phyloP scores from a whole-genome alignment of 768 basidiomycete genomes.

The Phylloporus arenicola region DNA sequence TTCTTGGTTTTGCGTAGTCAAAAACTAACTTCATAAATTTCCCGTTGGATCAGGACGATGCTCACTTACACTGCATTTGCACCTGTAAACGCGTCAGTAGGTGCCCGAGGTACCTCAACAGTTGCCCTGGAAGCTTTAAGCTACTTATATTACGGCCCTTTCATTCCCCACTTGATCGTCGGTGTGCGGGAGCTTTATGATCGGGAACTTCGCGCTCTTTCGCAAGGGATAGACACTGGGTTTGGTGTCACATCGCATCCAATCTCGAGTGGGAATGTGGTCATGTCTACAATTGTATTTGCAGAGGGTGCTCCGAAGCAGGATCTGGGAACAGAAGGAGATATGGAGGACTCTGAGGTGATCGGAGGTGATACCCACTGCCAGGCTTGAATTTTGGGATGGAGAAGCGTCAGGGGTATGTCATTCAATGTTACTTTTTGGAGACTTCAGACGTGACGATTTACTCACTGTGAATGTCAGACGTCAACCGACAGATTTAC shows the following conservation, averaged over 20 bases:
- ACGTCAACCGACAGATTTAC: too few species aligned
- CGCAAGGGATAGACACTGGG: constrained; percentile 4
- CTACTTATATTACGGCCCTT: background rate
- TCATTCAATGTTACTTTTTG: too few species aligned
- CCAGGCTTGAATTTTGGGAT: background rate
- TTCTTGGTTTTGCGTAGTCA: background rate
- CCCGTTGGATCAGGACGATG: background rate
- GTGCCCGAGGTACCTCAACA: background rate
- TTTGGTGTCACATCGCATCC: background rate
- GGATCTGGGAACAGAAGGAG: background rate
- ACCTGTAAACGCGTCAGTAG: too few species aligned
- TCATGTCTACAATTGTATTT: background rate
- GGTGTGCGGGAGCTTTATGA: constrained; percentile 3
- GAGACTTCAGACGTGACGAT: too few species aligned
- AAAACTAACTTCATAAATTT: background rate
- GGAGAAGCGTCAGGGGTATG: too few species aligned
- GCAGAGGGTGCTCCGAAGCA: background rate
- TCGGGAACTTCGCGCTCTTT: background rate
- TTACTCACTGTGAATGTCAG: too few species aligned
- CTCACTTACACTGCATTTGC: background rate
- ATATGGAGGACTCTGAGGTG: background rate
- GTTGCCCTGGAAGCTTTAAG: background rate
- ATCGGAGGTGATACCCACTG: background rate
- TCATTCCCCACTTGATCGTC: constrained; percentile 8
- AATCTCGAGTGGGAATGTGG: background rate